A percentile compares a stretch with the other conserved stretches of the same genome.
phyloP scores from a whole-genome alignment of 495 filamentous ascomycete species.

The Terfezia boudieri region DNA sequence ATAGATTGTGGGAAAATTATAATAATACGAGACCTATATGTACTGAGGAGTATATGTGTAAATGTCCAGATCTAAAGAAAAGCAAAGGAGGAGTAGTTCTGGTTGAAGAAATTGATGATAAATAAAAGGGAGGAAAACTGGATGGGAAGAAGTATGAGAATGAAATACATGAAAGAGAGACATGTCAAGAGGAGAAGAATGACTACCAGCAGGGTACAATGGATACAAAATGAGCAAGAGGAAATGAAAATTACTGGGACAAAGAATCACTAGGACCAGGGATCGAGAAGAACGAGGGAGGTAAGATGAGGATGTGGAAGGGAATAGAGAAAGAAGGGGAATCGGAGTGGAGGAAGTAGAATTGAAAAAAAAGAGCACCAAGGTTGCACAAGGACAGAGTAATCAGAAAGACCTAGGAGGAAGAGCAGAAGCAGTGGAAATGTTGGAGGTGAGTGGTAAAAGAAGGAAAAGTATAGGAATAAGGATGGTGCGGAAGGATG shows the following conservation, averaged over 20 bases:
- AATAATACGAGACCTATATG: background rate
- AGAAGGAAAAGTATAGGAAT: constrained; percentile 57
- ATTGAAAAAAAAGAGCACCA: background rate
- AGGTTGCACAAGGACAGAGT: background rate
- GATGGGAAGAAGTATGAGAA: background rate
- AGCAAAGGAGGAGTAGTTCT: background rate
- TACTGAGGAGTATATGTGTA: no score
- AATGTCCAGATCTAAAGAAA: no score
- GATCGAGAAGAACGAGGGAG: background rate
- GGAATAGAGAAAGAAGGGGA: background rate
- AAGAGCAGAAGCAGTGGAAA: constrained; percentile 31
- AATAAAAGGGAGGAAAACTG: no score
- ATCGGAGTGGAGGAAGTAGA: no score
- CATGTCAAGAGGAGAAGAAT: background rate
- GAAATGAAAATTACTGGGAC: no score
- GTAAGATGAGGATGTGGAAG: background rate
- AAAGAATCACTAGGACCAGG: no score
- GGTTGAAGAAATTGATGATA: background rate
- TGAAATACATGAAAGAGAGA: no score
- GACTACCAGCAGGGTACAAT: background rate
- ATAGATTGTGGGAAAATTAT: background rate
- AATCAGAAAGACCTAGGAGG: background rate
- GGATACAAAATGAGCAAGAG: background rate
- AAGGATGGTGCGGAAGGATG: constrained; percentile 51
- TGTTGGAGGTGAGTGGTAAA: constrained; percentile 62